phyloP scores from a whole-genome alignment of 495 filamentous ascomycete species.

The Penicillium malachiteum region DNA sequence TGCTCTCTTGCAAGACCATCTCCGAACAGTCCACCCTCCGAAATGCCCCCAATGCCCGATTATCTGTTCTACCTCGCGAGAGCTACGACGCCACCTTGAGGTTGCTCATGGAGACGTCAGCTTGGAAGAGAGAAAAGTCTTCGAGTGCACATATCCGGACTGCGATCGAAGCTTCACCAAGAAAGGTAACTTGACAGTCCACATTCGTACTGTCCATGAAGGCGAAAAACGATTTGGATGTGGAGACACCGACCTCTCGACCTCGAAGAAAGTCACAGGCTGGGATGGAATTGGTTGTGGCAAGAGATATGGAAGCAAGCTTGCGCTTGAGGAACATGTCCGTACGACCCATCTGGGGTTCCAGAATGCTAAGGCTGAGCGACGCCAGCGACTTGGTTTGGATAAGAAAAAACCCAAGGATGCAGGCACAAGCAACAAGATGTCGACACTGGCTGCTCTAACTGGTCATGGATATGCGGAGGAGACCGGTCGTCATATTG shows the following conservation, averaged over 20 bases:
- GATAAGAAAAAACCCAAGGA: constrained; percentile 22
- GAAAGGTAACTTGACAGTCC: constrained; percentile 73
- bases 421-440: constrained; percentile 8
- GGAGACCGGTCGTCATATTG: constrained; percentile 52
- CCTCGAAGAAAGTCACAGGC: constrained; percentile 54
- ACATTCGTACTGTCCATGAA: constrained; percentile 73
- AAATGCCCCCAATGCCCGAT: constrained; percentile 71
- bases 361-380: constrained; percentile 43
- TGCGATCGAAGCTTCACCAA: constrained; percentile 75
- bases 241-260: constrained; percentile 59
- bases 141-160: constrained; percentile 60
- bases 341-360: constrained; percentile 70
- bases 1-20: constrained; percentile 67
- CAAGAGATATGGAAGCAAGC: constrained; percentile 64
- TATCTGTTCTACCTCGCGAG: constrained; percentile 57
- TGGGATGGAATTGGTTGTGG: constrained; percentile 74
- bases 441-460: constrained; percentile 47
- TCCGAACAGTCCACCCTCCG: constrained; percentile 66
- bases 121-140: constrained; percentile 60
- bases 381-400: constrained; percentile 37
- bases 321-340: constrained; percentile 77
- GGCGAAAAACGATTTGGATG: constrained; percentile 69
- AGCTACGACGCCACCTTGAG: constrained; percentile 68
- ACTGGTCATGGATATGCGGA: constrained; percentile 59
- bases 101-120: constrained; percentile 62